A percentile compares a stretch with the other conserved stretches of the same genome.
These are phyloP conservation scores for Calonectria pseudoreteaudii DNA, from an alignment of 2,329 filamentous ascomycete genomes.

Conservation along the genomic window DNA sequence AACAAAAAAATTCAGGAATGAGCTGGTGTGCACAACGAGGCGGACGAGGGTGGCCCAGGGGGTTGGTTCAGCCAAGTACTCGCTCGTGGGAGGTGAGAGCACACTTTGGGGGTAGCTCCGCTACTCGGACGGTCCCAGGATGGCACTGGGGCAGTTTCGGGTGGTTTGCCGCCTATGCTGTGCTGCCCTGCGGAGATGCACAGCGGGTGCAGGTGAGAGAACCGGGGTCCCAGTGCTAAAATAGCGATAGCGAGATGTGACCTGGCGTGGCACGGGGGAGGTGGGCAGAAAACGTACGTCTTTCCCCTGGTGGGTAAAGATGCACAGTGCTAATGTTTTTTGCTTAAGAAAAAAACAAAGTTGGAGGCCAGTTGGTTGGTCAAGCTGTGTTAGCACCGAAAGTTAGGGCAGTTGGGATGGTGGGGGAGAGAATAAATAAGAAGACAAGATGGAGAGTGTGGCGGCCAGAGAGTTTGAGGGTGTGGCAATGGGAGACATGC, in stretches of 20 bases:
- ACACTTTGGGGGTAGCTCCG: conserved; percentile 15
- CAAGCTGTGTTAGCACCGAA: background rate
- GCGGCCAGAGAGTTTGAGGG: background rate
- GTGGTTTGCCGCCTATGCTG: conserved; percentile 16
- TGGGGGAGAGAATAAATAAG: background rate
- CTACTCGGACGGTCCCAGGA: conserved; percentile 23
- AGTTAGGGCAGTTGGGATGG: background rate
- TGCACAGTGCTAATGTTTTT: background rate
- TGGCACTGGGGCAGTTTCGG: conserved; percentile 16
- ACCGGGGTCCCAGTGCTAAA: background rate
- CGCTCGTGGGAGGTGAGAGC: conserved; percentile 1
- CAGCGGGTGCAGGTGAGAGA: conserved; percentile 8
- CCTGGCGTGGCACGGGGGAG: background rate
- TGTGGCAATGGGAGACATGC: background rate
- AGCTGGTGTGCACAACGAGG: background rate
- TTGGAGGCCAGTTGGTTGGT: background rate
- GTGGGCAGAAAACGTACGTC: conserved; percentile 4
- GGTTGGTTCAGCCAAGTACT: conserved; percentile 11
- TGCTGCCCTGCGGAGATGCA: conserved; percentile 14
- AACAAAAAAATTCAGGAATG: conserved; percentile 14
- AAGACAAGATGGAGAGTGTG: background rate
- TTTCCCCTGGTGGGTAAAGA: conserved; percentile 2
- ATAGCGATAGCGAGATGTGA: conserved; percentile 4
- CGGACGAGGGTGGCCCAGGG: conserved; percentile 15
- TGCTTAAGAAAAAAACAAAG: background rate